A percentile compares a stretch with the other conserved stretches of the same genome.
Conservation (phyloP, 1,284 basidiomycete genomes). For the Ustilago trichophora region DNA sequence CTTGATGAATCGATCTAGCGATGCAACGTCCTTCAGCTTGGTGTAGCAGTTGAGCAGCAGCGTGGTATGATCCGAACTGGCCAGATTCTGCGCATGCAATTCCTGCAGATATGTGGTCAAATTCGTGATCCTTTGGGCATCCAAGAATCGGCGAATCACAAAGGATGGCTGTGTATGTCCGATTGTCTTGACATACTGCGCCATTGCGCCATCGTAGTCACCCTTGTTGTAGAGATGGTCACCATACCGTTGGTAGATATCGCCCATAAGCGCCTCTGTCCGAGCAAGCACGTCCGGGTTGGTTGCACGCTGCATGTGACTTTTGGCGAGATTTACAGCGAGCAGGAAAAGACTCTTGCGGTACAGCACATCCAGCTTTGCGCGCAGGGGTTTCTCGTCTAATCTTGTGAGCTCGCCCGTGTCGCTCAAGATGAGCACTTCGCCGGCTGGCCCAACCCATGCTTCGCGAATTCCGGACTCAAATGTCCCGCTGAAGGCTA, state of each 20-base stretch:
- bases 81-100: slow-evolving; percentile 84
- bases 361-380: slow-evolving; percentile 60
- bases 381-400: slow-evolving; percentile 56
- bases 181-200: slow-evolving; percentile 88
- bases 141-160: slow-evolving; percentile 95
- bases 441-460: slow-evolving; percentile 33
- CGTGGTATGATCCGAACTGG: slow-evolving; percentile 96
- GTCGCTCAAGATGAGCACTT: slow-evolving; percentile 55
- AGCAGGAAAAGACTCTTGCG: slow-evolving; percentile 59
- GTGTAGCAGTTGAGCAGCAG: slow-evolving; percentile 82
- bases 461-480: slow-evolving; percentile 49
- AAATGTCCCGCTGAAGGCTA: slow-evolving; percentile 73
- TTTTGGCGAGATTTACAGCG: slow-evolving; percentile 55
- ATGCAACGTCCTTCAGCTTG: slow-evolving; percentile 88
- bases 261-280: slow-evolving; percentile 57
- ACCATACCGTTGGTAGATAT: slow-evolving; percentile 75
- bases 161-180: slow-evolving; percentile 90
- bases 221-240: slow-evolving; percentile 90
- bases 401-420: slow-evolving; percentile 42
- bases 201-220: slow-evolving; percentile 92
- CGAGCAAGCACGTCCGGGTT: slow-evolving; percentile 30
- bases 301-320: slow-evolving; percentile 45
- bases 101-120: slow-evolving; percentile 96
- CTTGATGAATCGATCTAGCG: slow-evolving; percentile 91
- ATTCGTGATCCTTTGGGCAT: slow-evolving; percentile 93